Evolutionary conservation across 305 asterid genomes (phyloP).

Genomic region (Fraxinus xanthoxyloides): DNA sequence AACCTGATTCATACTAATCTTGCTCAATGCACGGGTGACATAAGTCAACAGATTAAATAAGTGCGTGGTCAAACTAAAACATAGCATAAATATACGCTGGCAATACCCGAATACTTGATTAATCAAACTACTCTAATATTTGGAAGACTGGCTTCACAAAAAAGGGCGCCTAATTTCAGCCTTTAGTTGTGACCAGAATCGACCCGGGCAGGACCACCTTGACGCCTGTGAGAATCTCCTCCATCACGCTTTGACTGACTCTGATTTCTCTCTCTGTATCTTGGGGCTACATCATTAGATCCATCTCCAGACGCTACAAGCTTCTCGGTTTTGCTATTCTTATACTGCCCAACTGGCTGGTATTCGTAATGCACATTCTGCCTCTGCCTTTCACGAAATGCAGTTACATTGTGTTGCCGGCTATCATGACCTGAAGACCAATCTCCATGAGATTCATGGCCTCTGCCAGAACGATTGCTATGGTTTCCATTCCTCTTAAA

Average conservation of each 20-base stretch:
- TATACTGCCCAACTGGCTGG: constrained; percentile 73
- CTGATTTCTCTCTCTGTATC: constrained; percentile 68
- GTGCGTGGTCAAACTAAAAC: constrained; percentile 20
- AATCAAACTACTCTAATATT: constrained; percentile 33
- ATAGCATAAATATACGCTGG: constrained; percentile 28
- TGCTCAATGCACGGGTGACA: constrained; percentile 39
- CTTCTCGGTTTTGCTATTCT: constrained; percentile 45
- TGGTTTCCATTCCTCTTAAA: constrained; percentile 56
- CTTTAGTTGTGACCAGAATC: constrained; percentile 42
- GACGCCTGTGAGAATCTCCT: constrained; percentile 56
- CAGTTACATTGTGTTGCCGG: constrained; percentile 38
- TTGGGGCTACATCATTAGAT: constrained; percentile 39
- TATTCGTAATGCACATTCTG: constrained; percentile 68
- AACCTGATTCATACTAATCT: constrained; percentile 34
- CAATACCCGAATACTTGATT: constrained; percentile 36
- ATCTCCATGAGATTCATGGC: constrained; percentile 65
- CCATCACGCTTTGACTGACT: constrained; percentile 53
- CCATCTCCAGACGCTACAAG: constrained; percentile 49
- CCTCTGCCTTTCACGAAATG: constrained; percentile 61
- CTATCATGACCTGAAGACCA: constrained; percentile 50
- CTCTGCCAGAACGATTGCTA: constrained; percentile 44
- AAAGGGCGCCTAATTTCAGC: constrained; percentile 25
- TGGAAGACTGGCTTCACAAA: constrained; percentile 31
- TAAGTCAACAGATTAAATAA: constrained; percentile 31
- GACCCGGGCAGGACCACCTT: constrained; percentile 39